Evolutionary conservation across 2,329 filamentous ascomycete species (phyloP).

Genomic region (Aurifilum marmelostoma): DNA sequence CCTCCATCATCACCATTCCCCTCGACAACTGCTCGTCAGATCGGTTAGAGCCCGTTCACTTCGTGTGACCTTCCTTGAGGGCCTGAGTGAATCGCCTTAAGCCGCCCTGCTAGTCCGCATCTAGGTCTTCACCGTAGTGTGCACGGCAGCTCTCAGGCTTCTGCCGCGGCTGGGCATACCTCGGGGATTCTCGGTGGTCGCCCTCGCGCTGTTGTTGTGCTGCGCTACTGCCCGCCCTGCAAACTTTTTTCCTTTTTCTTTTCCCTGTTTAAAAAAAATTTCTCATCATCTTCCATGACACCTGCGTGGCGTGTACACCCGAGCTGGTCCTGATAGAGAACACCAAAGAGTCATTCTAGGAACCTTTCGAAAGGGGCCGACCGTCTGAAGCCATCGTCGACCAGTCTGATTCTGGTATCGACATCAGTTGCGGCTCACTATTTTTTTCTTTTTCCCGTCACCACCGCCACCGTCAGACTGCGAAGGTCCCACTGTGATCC

Average conservation of each 20-base stretch:
- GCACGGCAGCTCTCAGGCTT: constrained; percentile 9
- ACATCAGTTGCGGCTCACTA: constrained; percentile 7
- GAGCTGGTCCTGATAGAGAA: constrained; percentile 11
- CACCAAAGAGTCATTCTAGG: constrained; percentile 8
- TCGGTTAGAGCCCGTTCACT: not conserved
- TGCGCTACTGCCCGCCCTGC: constrained; percentile 1
- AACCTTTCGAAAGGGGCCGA: not conserved
- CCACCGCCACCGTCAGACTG: constrained; percentile 15
- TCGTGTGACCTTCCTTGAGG: constrained; percentile 4
- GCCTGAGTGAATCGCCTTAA: constrained; percentile 1
- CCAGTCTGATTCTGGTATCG: constrained; percentile 4
- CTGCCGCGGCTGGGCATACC: constrained; percentile 8
- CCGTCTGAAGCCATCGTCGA: constrained; percentile 8
- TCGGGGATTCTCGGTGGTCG: constrained; percentile 10
- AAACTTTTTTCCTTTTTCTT: constrained; percentile 4
- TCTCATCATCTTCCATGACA: constrained; percentile 1
- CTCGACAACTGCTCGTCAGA: not conserved
- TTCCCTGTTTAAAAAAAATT: not conserved
- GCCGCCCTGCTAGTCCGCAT: constrained; percentile 14
- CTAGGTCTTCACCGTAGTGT: constrained; percentile 6
- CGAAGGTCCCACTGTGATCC: constrained; percentile 4
- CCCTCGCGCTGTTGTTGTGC: constrained; percentile 5
- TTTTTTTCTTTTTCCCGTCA: not conserved
- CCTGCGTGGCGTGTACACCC: constrained; percentile 1
- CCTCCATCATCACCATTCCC: not conserved